A percentile compares a stretch with the other conserved stretches of the same genome.
phyloP scores from a whole-genome alignment of 768 basidiomycete species.

The Pleurotus giganteus region DNA sequence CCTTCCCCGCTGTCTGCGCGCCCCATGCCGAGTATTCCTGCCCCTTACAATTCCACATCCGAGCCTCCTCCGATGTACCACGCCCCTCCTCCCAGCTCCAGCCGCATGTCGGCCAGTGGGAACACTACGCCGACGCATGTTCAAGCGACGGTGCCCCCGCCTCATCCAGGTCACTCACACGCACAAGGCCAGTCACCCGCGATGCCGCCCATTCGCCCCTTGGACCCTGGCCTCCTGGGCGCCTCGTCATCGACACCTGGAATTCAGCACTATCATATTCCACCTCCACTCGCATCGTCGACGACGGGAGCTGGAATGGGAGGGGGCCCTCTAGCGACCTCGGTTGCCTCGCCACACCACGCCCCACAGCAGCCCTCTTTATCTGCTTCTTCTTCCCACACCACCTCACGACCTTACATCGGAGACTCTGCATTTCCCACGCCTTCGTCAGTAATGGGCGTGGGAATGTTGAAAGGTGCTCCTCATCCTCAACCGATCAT shows the following conservation, averaged over 20 bases:
- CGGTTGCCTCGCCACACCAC: constrained; percentile 7
- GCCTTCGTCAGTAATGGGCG: constrained; percentile 7
- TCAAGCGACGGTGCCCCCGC: constrained; percentile 6
- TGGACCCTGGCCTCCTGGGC: constrained; percentile 17
- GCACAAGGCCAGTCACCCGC: constrained; percentile 23
- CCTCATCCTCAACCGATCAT: constrained; percentile 19
- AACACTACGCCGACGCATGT: constrained; percentile 8
- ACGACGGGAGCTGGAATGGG: constrained; percentile 4
- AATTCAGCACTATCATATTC: constrained; percentile 14
- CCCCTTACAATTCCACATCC: constrained; percentile 14
- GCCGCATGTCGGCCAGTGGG: constrained; percentile 13
- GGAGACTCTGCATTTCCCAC: constrained; percentile 7
- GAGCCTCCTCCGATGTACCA: constrained; percentile 13
- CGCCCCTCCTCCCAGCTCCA: constrained; percentile 21
- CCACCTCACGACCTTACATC: neutral
- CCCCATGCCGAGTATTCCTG: constrained; percentile 11
- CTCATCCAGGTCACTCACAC: constrained; percentile 22
- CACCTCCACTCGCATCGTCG: constrained; percentile 15
- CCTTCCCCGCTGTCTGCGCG: constrained; percentile 8
- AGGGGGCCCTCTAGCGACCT: constrained; percentile 3
- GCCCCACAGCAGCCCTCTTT: neutral
- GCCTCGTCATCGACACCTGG: constrained; percentile 13
- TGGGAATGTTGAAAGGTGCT: constrained; percentile 18
- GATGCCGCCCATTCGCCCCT: constrained; percentile 28
- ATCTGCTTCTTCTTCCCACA: neutral